Evolutionary conservation across 1,284 basidiomycete genomes (phyloP), one percentile per base, ranked within the genome.

Genomic region (Volvariella surrecta): DNA sequence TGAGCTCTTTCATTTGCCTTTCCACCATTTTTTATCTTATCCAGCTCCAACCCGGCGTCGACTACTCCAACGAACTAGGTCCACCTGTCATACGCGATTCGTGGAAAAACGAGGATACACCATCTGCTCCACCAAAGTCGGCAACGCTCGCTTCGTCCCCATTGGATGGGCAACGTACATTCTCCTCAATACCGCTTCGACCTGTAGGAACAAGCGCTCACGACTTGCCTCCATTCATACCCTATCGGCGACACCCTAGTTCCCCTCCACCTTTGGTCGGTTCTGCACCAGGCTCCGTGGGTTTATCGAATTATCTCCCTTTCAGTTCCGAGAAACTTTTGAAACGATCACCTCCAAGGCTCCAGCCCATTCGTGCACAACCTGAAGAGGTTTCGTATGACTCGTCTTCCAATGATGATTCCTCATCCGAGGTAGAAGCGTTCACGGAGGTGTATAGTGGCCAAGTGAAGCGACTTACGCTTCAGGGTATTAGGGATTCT

Each of bases 21-120:
- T 28, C 11, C 6, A 28, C 32, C 35, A 22, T n/a, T 41, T 46
- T 40, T 49, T 15, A 38, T 31, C 18, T 16, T 32, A 48, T 39
- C 19, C 47, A 89, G 85, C 68, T 89, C 43, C 73, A 74, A 40
- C 88, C 88, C 16, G 74, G 76, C 46, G 58, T 68, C 40, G 82
- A 89, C 56, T 80, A 87, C 56, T 69, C 73, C 22, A 60, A 68
- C 20, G 75, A 83, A 46, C 67, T 90, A 37, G 88, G 88, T 1
- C 81, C 84, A 1, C 69, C 72, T 0, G 66, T 89, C 3, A 51
- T 79, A 40, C 76, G 82, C 28, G 86, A 79, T 48, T 83, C 83
- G 3, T 91, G 88, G 79, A 87, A 79, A 53, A 58, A 55, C 20
- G 64, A 70, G 39, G 40, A 50, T 22, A 49, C 44, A 48, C 52